Base-by-base conservation (phyloP, 1,139 yeast genomes). In the Yamadazyma atlantica region DNA sequence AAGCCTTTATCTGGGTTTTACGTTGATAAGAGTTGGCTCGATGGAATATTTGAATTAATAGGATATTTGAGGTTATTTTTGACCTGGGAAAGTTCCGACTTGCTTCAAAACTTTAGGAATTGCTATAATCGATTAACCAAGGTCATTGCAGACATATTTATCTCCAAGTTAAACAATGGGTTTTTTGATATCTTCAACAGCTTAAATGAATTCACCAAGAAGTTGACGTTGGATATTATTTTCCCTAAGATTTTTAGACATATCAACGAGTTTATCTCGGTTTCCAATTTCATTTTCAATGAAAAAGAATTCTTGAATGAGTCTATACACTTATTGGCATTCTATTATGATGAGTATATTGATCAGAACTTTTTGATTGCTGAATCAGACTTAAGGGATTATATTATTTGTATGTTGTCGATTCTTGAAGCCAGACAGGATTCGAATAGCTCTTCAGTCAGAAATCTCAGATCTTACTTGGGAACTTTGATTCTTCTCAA, bases 241-340 rank as follows among this genome's bases (percentile, higher is more conserved):
- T 69, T 69, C 41, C 75, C 76, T 4, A 48, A 47, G 14, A 52
- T 70, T 1, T 66, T 70, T 41, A 54, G 54, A 12, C 76, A 69
- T 41, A 49, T 67, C 2, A 65, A 60, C 38, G 64, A 64, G 35
- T 66, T 69, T 39, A 50, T 69, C 3, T 47, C 49, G 11, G 62
- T 59, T 2, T 54, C 71, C 3, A 61, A 62, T 30, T 68, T 64
- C 45, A 63, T 68, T 12, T 62, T 57, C 48, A 60, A 67, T 35
- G 73, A 68, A 39, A 53, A 53, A 25, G 62, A 57, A 10, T 62
- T 67, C 36, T 42, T 62, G 19, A 54, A 59, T 12, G 62, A 64
- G 3, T 46, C 64, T 1, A 44, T 58, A 2, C 55, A 54, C 14
- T 45, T 69, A 27, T 42, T 64, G 5, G 38, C 46, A 25, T 54